Evolutionary conservation across 441 rosid species (phyloP).

Genomic region (Metrosideros polymorpha): DNA sequence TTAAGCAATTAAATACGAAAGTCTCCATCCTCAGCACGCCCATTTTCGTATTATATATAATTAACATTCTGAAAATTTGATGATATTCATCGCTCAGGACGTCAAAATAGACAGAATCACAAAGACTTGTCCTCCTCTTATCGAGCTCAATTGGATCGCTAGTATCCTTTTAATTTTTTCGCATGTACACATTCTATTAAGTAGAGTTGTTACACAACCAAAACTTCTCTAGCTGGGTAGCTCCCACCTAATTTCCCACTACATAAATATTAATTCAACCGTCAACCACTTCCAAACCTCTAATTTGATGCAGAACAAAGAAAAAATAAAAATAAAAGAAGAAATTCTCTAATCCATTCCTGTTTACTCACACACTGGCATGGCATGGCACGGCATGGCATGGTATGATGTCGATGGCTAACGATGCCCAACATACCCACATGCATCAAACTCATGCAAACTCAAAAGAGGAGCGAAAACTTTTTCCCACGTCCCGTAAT

Average conservation of each 20-base stretch:
- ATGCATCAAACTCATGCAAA: background rate
- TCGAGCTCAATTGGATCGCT: background rate
- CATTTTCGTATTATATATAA: background rate
- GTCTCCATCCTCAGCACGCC: background rate
- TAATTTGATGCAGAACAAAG: background rate
- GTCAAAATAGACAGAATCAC: background rate
- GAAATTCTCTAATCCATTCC: background rate
- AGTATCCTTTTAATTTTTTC: background rate
- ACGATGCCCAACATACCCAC: background rate
- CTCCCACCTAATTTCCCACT: background rate
- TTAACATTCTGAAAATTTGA: background rate
- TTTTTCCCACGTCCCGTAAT: background rate
- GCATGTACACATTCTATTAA: background rate
- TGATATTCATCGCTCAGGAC: background rate
- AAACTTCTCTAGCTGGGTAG: background rate
- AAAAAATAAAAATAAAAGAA: background rate
- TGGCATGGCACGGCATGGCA: background rate
- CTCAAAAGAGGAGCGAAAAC: background rate
- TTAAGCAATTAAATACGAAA: background rate
- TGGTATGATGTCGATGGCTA: background rate
- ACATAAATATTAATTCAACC: background rate
- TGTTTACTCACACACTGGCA: background rate
- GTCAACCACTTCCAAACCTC: background rate
- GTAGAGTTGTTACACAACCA: background rate
- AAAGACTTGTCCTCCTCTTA: background rate